Evolutionary conservation across 1,284 basidiomycete species (phyloP).

Genomic region (Leccinum fuscescens): DNA sequence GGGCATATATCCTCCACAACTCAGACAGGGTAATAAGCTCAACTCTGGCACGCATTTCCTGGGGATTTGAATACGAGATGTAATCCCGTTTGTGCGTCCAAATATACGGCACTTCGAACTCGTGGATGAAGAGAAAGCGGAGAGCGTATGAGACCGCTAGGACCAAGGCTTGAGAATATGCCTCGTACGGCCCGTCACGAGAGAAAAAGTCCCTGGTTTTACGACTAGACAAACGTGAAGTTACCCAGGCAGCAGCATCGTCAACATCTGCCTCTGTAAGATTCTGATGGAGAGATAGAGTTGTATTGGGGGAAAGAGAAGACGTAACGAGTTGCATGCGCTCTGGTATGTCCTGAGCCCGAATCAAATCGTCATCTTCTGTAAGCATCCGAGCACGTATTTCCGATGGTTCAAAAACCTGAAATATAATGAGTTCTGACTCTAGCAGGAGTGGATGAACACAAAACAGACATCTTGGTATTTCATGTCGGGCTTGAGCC

Average conservation of each 20-base stretch:
- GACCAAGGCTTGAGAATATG: slow-evolving; percentile 71
- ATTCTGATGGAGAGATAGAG: slow-evolving; percentile 65
- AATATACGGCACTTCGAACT: slow-evolving; percentile 93
- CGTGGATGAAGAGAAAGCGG: slow-evolving; percentile 82
- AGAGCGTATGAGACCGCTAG: slow-evolving; percentile 81
- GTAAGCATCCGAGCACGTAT: slow-evolving; percentile 90
- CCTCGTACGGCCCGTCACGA: slow-evolving; percentile 53
- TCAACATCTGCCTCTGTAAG: slow-evolving; percentile 72
- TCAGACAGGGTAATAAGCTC: slow-evolving; percentile 79
- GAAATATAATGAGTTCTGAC: slow-evolving; percentile 10
- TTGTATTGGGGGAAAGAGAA: slow-evolving; percentile 69
- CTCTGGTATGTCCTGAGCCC: slow-evolving; percentile 90
- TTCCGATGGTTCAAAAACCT: slow-evolving; percentile 99
- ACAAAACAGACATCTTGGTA: slow-evolving; percentile 79
- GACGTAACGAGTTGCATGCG: slow-evolving; percentile 94
- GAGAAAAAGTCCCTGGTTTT: slow-evolving; percentile 78
- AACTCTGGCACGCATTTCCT: slow-evolving; percentile 50
- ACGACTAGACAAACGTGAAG: slow-evolving; percentile 77
- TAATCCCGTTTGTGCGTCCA: slow-evolving; percentile 93
- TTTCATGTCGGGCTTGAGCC: slow-evolving; percentile 71
- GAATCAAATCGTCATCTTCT: slow-evolving; percentile 92
- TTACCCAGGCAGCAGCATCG: slow-evolving; percentile 88
- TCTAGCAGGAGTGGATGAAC: slow-evolving; percentile 5
- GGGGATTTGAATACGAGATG: slow-evolving; percentile 73
- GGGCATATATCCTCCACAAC: slow-evolving; percentile 82